These are phyloP conservation scores for Hemileia vastatrix DNA, from an alignment of 1,284 basidiomycete genomes.

Conservation along the genomic window DNA sequence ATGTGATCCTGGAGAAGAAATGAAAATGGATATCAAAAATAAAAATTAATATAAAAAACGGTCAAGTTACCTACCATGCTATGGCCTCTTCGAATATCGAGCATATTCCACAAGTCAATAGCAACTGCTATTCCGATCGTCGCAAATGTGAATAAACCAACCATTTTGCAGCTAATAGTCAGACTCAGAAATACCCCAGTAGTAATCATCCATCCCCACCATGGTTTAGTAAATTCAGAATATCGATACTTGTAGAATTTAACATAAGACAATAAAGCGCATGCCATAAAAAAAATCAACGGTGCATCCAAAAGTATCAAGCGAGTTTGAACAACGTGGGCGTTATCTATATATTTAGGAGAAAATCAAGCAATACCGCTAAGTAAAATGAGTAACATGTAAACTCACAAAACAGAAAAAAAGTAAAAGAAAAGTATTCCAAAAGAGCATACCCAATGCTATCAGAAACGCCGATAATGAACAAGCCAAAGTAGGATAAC, in stretches of 20 bases:
- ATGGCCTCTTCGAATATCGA: constrained; percentile 74
- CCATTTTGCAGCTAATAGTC: constrained; percentile 96
- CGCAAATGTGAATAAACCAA: constrained; percentile 82
- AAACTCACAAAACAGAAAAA: constrained; percentile 72
- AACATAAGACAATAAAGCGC: constrained; percentile 89
- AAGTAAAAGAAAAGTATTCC: constrained; percentile 62
- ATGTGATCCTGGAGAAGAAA: constrained; percentile 65
- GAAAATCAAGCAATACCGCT: background rate
- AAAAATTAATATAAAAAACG: constrained; percentile 9
- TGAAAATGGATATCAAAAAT: background rate
- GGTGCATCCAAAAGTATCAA: constrained; percentile 92
- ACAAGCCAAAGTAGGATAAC: constrained; percentile 61
- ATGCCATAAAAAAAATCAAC: constrained; percentile 87
- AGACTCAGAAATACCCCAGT: constrained; percentile 90
- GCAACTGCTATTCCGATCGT: constrained; percentile 83
- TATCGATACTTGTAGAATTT: constrained; percentile 93
- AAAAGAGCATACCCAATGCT: constrained; percentile 10
- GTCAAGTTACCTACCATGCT: constrained; percentile 56
- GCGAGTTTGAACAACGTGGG: constrained; percentile 86
- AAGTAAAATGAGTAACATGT: background rate
- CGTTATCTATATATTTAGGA: constrained; percentile 61
- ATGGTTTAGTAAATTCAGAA: constrained; percentile 68
- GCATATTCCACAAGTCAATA: constrained; percentile 86
- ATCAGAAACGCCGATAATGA: constrained; percentile 14
- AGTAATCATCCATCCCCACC: constrained; percentile 89